Evolutionary conservation across 1,139 yeast species (phyloP).

Genomic region (Yamadazyma diddensiae): DNA sequence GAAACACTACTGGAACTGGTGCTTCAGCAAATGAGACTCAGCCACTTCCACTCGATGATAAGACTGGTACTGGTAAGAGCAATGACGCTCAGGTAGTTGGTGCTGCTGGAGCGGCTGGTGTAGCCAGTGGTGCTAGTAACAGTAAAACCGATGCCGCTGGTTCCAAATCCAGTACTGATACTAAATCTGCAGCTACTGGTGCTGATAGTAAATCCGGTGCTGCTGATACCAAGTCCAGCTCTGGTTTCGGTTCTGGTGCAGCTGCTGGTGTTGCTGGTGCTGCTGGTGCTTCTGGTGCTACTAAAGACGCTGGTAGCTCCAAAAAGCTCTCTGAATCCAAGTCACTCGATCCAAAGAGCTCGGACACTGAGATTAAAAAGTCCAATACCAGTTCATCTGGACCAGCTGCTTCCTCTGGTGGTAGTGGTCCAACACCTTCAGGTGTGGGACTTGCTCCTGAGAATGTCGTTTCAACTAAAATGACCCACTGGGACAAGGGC

Average conservation of each 20-base stretch:
- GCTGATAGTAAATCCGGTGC: slow-evolving; percentile 11
- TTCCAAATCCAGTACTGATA: slow-evolving; percentile 3
- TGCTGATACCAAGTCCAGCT: slow-evolving; percentile 3
- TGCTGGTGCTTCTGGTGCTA: slow-evolving; percentile 11
- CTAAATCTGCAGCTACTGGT: slow-evolving; percentile 8
- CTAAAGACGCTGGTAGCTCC: slow-evolving; percentile 4
- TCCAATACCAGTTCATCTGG: slow-evolving; percentile 1
- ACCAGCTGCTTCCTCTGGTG: not conserved
- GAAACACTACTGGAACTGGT: slow-evolving; percentile 3
- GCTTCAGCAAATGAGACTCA: slow-evolving; percentile 9
- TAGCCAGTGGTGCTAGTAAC: slow-evolving; percentile 4
- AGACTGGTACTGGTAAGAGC: no score
- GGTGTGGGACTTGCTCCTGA: no score
- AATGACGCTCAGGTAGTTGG: no score
- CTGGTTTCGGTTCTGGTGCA: slow-evolving; percentile 4
- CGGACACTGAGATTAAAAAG: no score
- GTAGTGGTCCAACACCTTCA: not conserved
- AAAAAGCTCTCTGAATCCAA: not conserved
- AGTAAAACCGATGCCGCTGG: no score
- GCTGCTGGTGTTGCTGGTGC: slow-evolving; percentile 9
- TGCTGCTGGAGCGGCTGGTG: not conserved
- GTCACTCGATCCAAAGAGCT: not conserved
- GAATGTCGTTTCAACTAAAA: not conserved
- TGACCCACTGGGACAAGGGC: not conserved
- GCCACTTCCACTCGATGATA: slow-evolving; percentile 8